phyloP scores from a whole-genome alignment of 495 filamentous ascomycete genomes.

The Neurospora discreta region DNA sequence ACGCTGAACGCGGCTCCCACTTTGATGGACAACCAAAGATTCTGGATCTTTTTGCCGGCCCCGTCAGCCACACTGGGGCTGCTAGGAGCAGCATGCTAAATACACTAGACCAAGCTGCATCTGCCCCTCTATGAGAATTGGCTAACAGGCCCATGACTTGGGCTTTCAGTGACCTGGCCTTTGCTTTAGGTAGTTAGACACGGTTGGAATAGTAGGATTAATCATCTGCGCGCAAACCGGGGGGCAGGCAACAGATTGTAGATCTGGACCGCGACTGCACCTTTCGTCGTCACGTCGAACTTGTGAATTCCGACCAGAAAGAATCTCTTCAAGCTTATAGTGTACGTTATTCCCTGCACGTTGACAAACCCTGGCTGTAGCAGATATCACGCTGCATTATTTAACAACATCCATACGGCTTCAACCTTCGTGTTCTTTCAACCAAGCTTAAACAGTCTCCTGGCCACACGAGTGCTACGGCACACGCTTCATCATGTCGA shows the following conservation, averaged over 20 bases:
- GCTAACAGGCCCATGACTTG: not conserved
- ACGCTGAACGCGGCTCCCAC: not conserved
- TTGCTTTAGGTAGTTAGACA: not conserved
- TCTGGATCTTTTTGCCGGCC: not conserved
- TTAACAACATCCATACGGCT: not conserved
- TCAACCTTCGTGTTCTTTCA: not conserved
- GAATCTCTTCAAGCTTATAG: not conserved
- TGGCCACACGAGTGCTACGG: not conserved
- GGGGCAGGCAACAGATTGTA: not conserved
- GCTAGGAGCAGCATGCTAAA: not conserved
- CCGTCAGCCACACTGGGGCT: not conserved
- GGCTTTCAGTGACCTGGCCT: fast-evolving
- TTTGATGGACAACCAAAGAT: not conserved
- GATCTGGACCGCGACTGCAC: not conserved
- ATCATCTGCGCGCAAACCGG: not conserved
- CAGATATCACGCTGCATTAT: not conserved
- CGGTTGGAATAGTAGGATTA: not conserved
- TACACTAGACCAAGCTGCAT: not conserved
- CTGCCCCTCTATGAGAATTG: fast-evolving
- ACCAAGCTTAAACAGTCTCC: not conserved
- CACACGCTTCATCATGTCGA: conserved; percentile 14
- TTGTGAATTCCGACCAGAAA: not conserved
- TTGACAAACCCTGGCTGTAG: not conserved
- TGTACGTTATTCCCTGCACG: not conserved
- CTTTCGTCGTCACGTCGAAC: not conserved